phyloP scores from a whole-genome alignment of 768 basidiomycete genomes.

The Dioszegia aurantiaca region DNA sequence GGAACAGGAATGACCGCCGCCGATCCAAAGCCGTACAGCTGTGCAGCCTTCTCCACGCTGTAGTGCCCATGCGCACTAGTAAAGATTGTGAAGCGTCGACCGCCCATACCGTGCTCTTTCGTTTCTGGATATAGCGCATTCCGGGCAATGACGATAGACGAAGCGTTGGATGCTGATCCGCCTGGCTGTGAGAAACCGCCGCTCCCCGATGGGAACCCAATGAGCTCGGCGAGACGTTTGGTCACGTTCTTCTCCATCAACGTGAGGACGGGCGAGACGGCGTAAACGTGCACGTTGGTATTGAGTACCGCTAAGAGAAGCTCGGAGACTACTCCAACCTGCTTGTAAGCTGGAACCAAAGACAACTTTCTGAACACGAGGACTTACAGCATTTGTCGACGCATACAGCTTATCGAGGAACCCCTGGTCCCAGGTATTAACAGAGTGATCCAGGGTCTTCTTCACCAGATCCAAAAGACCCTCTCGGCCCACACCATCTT shows the following conservation, averaged over 20 bases:
- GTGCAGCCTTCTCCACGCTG: conserved; percentile 31
- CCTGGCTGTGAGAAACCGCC: conserved; percentile 34
- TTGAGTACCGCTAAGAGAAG: conserved; percentile 30
- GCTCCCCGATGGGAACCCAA: conserved; percentile 16
- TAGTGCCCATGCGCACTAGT: conserved; percentile 35
- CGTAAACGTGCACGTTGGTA: conserved; percentile 40
- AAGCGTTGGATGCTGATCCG: conserved; percentile 29
- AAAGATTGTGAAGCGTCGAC: conserved; percentile 22
- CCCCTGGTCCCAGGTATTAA: conserved; percentile 37
- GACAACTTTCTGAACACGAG: background rate
- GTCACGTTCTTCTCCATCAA: conserved; percentile 33
- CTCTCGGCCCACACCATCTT: conserved; percentile 17
- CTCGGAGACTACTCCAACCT: conserved; percentile 35
- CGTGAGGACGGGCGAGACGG: conserved; percentile 35
- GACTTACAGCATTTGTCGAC: conserved; percentile 32
- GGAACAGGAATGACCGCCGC: conserved; percentile 20
- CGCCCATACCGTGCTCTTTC: conserved; percentile 20
- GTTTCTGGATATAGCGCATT: conserved; percentile 30
- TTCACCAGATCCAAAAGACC: conserved; percentile 23
- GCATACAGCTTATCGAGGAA: conserved; percentile 43
- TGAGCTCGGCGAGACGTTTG: conserved; percentile 19
- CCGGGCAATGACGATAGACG: conserved; percentile 34
- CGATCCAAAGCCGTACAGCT: conserved; percentile 32
- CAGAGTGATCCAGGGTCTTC: conserved; percentile 22
- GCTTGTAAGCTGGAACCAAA: background rate